A percentile compares a stretch with the other conserved stretches of the same genome.
Evolutionary conservation across 306 rosid species (phyloP).

Genomic region (Glycine tomentella): DNA sequence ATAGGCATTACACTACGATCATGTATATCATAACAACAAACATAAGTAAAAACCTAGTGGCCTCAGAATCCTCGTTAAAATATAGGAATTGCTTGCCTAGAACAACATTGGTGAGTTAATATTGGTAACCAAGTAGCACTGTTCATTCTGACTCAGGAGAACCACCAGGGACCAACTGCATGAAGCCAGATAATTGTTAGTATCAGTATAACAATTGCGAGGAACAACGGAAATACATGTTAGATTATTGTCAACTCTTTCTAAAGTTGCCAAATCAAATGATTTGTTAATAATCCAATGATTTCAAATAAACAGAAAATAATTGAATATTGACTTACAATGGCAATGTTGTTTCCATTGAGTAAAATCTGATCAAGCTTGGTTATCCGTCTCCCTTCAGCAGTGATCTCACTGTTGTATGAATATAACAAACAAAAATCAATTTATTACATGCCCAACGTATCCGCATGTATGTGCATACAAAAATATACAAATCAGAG

Average conservation of each 20-base stretch:
- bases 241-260: constrained; percentile 12
- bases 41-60: constrained; percentile 31
- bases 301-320: not conserved
- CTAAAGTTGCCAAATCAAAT: constrained; percentile 6
- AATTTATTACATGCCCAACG: constrained; percentile 19
- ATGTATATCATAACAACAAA: constrained; percentile 43
- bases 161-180: constrained; percentile 91
- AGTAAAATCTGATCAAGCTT: constrained; percentile 97
- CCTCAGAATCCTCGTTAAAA: constrained; percentile 52
- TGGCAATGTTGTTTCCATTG: constrained; percentile 98
- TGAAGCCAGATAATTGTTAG: constrained; percentile 33
- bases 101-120: constrained; percentile 31
- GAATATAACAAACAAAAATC: constrained; percentile 42
- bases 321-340: constrained; percentile 74
- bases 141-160: constrained; percentile 82
- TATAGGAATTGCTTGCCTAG: constrained; percentile 46
- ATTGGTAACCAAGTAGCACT: constrained; percentile 22
- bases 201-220: not conserved
- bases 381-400: constrained; percentile 97
- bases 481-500: constrained; percentile 5
- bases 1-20: constrained; percentile 45
- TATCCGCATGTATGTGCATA: constrained; percentile 23
- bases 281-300: not conserved
- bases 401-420: constrained; percentile 78
- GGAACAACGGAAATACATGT: not conserved